Evolutionary conservation across 2,329 filamentous ascomycete species (phyloP), one percentile per base, ranked within the genome.

Genomic region (Sclerotinia trifoliorum): DNA sequence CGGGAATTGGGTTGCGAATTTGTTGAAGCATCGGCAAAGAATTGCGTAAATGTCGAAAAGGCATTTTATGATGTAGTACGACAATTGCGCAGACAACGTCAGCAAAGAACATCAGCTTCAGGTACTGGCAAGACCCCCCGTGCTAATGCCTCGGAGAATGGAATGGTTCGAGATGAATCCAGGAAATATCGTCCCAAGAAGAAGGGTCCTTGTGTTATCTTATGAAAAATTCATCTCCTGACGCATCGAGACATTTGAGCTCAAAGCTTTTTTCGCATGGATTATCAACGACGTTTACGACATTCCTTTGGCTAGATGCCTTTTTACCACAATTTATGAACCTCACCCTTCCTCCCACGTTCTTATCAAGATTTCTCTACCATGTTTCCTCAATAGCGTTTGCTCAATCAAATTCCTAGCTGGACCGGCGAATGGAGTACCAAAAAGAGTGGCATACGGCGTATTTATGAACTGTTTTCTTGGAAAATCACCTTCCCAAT

Each of bases 1-100:
- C 91, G 94, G 76, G 93, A 97, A 76, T 83, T 99, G 51, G 93
- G 93, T 71, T 98, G 95, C 81, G 94, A 97, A 75, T 98, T 98
- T 75, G 93, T 97, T 74, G 94, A 98, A 80, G 94, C 94, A 2
- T 97, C 94, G 8, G 94, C 94, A 48, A 97, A 97, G 83, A 97
- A 97, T 79, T 97, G 94, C 81, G 93, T 97, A 83, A 97, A 98
- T 77, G 94, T 97, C 66, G 95, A 97, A 80, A 98, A 96, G 84
- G 94, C 93, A 44, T 98, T 99, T 78, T 98, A 97, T 80, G 95
- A 99, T 77, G 95, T 99, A 10, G 95, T 98, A 66, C 85, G 95
- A 74, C 92, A 95, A 79, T 83, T 99, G 73, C 89, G 95, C 74
- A 88, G 91, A 75, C 93, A 97, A 80, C 86, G 92, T 75, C 89